These are phyloP conservation scores for Microsporum ferrugineum DNA, from an alignment of 2,329 filamentous ascomycete species.

Conservation along the genomic window DNA sequence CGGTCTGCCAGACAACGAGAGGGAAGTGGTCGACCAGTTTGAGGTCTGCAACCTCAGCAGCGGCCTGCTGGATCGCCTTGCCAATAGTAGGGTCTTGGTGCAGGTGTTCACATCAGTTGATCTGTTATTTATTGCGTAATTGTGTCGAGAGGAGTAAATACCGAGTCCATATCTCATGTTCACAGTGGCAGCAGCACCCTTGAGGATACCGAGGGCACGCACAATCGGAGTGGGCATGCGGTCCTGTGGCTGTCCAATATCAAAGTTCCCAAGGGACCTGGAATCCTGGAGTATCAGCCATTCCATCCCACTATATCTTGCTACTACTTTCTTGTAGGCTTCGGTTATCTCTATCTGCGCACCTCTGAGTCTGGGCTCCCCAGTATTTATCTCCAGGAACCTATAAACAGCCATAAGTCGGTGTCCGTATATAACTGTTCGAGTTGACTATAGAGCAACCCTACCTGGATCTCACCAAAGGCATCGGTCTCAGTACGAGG, in stretches of 20 bases:
- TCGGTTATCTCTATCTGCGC: conserved; percentile 16
- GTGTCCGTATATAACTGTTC: background rate
- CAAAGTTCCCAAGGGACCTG: conserved; percentile 86
- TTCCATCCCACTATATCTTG: conserved; percentile 1
- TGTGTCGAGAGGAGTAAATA: conserved; percentile 20
- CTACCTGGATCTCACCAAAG: conserved; percentile 79
- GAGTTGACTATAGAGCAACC: conserved; percentile 9
- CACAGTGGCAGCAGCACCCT: conserved; percentile 88
- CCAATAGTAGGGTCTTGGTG: conserved; percentile 69
- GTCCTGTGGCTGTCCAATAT: conserved; percentile 98
- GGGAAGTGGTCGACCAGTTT: conserved; percentile 97
- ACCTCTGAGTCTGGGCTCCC: conserved; percentile 91
- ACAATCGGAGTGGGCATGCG: conserved; percentile 92
- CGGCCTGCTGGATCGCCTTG: conserved; percentile 87
- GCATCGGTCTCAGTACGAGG: conserved; percentile 85
- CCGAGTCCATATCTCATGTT: conserved; percentile 89
- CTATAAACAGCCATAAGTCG: conserved; percentile 19
- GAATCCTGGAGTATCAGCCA: background rate
- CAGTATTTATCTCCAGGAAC: conserved; percentile 91
- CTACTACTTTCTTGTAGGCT: background rate
- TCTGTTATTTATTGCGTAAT: background rate
- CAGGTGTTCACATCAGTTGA: conserved; percentile 1
- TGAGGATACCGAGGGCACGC: conserved; percentile 89
- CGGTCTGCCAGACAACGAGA: conserved; percentile 97
- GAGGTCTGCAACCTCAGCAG: conserved; percentile 80